Evolutionary conservation across 129 eudicot species (phyloP).

Genomic region (Smallanthus sonchifolius): DNA sequence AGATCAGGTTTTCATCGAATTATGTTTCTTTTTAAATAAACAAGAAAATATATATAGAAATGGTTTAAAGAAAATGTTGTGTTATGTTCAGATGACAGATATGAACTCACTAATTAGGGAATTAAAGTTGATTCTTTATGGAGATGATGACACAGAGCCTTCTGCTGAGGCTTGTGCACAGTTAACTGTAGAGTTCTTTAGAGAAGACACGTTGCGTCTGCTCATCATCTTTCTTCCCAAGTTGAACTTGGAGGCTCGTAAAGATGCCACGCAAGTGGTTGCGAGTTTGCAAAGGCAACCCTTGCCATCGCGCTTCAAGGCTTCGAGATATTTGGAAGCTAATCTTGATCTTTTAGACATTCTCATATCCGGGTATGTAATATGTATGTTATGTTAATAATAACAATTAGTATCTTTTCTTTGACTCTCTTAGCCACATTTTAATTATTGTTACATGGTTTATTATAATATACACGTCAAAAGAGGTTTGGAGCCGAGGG

Average conservation of each 20-base stretch:
- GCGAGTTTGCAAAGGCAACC: constrained; percentile 84
- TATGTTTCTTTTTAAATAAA: not conserved
- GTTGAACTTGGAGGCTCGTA: constrained; percentile 69
- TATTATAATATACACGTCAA: too few relatives aligned
- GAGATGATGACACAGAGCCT: constrained; percentile 59
- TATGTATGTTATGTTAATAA: constrained; percentile 1
- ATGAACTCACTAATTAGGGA: constrained; percentile 39
- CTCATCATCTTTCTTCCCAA: constrained; percentile 61
- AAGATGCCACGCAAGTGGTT: constrained; percentile 76
- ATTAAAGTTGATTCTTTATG: constrained; percentile 62
- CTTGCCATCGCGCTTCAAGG: constrained; percentile 54
- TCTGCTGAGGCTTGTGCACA: constrained; percentile 58
- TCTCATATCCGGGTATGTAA: constrained; percentile 56
- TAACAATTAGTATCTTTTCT: not conserved
- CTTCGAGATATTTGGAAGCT: constrained; percentile 59
- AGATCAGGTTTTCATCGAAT: constrained; percentile 13
- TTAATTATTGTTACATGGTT: too few relatives aligned
- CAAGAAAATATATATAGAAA: not conserved
- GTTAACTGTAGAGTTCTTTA: constrained; percentile 62
- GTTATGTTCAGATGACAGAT: constrained; percentile 41
- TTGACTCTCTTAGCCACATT: not conserved
- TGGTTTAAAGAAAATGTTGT: not conserved
- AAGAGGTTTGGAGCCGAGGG: too few relatives aligned
- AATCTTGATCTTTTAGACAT: constrained; percentile 63
- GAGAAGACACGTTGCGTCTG: constrained; percentile 56